Evolutionary conservation across 176 grass and related monocot species (phyloP).

Genomic region (Lolium multiflorum): DNA sequence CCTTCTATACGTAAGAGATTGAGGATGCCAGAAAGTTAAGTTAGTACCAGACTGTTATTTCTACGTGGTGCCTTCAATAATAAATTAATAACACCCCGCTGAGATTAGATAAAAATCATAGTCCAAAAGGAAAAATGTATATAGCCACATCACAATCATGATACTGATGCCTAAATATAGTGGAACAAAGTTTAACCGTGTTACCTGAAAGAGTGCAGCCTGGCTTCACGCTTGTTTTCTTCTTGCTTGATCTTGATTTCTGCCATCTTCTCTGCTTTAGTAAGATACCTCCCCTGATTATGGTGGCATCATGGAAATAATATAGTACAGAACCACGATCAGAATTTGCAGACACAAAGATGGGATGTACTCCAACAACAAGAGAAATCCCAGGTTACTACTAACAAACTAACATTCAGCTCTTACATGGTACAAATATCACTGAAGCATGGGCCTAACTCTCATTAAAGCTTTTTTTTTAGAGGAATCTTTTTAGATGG

Average conservation of each 20-base stretch:
- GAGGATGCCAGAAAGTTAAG: conserved; percentile 3
- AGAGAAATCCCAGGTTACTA: not conserved
- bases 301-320: conserved; percentile 16
- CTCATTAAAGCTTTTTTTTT: conserved; percentile 13
- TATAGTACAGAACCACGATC: not conserved
- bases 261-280: conserved; percentile 72
- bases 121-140: not conserved
- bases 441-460: not conserved
- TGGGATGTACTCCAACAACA: not conserved
- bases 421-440: conserved; percentile 13
- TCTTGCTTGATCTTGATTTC: conserved; percentile 83
- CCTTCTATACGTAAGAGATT: conserved; percentile 6
- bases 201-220: conserved; percentile 88
- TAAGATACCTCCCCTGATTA: conserved; percentile 79
- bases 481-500: not conserved
- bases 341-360: conserved; percentile 1
- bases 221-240: conserved; percentile 78
- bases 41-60: conserved; percentile 19
- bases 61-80: conserved; percentile 10
- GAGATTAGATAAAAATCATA: conserved; percentile 5
- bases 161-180: conserved; percentile 17
- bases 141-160: not conserved
- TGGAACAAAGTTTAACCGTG: not conserved
- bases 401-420: conserved; percentile 26
- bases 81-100: conserved; percentile 16